Conservation (phyloP, 2,329 filamentous ascomycete species). For the Neofusicoccum sp. region DNA sequence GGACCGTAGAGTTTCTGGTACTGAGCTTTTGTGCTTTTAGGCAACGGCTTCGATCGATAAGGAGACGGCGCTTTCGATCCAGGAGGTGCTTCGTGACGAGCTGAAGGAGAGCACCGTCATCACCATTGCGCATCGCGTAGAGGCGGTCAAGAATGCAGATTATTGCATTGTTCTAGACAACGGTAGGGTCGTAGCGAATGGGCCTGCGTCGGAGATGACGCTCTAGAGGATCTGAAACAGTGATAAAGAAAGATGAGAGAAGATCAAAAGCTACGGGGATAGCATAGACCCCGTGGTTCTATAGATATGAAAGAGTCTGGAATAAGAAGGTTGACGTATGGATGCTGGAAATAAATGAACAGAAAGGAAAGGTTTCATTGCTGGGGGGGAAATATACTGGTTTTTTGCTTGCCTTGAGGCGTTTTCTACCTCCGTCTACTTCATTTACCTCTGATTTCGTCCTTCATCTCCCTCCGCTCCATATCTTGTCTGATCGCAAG, state of each 20-base stretch:
- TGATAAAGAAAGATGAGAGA: background rate
- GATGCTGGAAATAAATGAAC: too few species aligned
- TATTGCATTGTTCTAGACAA: conserved; percentile 55
- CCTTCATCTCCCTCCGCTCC: too few species aligned
- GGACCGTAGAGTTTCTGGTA: conserved; percentile 14
- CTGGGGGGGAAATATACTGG: too few species aligned
- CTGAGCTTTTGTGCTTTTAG: background rate
- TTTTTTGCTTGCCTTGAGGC: too few species aligned
- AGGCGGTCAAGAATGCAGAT: conserved; percentile 60
- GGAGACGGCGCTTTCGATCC: conserved; percentile 58
- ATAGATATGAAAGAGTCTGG: background rate
- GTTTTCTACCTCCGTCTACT: too few species aligned
- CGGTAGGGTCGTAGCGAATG: conserved; percentile 45
- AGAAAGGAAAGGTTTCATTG: too few species aligned
- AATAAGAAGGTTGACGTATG: too few species aligned
- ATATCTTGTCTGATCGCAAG: too few species aligned
- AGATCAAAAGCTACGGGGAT: background rate
- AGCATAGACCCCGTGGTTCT: background rate
- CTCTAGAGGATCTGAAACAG: background rate
- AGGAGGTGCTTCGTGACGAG: conserved; percentile 55
- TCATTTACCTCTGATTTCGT: too few species aligned
- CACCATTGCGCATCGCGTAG: conserved; percentile 63
- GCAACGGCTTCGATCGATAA: conserved; percentile 64
- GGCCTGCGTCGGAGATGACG: conserved; percentile 32
- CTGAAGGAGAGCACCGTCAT: conserved; percentile 61